Evolutionary conservation across 2,329 filamentous ascomycete species (phyloP).

Genomic region (Scytalidium sp.): DNA sequence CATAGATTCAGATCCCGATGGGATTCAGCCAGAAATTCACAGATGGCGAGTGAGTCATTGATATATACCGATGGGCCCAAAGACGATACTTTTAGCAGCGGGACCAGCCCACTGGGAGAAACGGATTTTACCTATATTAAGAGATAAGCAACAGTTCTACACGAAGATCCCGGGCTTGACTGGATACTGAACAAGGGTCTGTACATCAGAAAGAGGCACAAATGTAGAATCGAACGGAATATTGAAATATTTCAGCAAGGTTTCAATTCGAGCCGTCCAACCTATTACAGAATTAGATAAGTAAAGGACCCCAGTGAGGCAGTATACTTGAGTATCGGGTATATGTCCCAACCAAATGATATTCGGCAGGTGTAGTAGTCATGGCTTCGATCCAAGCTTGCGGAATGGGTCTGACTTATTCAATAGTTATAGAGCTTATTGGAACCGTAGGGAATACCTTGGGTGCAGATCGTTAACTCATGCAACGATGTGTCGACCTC

Average conservation of each 20-base stretch:
- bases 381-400: not conserved
- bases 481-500: too few relatives aligned
- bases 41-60: conserved; percentile 47
- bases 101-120: conserved; percentile 41
- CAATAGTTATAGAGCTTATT: too few relatives aligned
- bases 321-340: conserved; percentile 12
- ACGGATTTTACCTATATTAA: conserved; percentile 1
- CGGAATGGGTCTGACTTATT: not conserved
- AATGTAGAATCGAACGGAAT: conserved; percentile 7
- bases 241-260: conserved; percentile 10
- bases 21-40: conserved; percentile 43
- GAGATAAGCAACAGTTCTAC: not conserved
- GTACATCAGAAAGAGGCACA: not conserved
- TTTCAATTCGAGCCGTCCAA: conserved; percentile 11
- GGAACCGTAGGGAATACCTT: too few relatives aligned
- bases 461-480: too few relatives aligned
- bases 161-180: not conserved
- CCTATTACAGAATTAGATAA: conserved; percentile 5
- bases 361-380: not conserved
- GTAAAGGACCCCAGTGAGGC: not conserved
- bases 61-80: conserved; percentile 27
- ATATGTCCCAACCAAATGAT: conserved; percentile 8
- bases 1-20: conserved; percentile 36
- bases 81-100: conserved; percentile 33
- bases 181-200: not conserved